Conservation (phyloP, 2,329 filamentous ascomycete species). For the Penicillium sp. region DNA sequence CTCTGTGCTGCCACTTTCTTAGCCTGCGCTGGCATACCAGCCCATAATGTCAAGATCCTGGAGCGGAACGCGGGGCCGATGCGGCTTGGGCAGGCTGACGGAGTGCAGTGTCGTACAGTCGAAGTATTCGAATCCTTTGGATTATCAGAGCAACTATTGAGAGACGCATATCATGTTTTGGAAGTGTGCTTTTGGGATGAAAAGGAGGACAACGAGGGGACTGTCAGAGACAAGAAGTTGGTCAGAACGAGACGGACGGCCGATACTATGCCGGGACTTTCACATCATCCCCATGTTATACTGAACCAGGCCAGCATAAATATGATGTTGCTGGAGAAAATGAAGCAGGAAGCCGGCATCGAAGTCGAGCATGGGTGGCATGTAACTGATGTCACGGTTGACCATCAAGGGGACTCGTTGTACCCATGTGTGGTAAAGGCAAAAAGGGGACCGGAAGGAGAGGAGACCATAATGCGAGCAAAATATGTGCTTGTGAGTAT, state of each 20-base stretch:
- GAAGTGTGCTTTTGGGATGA: slow-evolving; percentile 15
- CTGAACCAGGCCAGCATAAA: slow-evolving; percentile 56
- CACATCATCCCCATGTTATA: slow-evolving; percentile 55
- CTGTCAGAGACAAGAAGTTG: slow-evolving; percentile 20
- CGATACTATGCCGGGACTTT: slow-evolving; percentile 53
- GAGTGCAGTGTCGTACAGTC: slow-evolving; percentile 61
- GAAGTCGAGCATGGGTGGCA: slow-evolving; percentile 56
- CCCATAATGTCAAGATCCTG: slow-evolving; percentile 2
- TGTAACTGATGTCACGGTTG: slow-evolving; percentile 18
- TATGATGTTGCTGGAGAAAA: slow-evolving; percentile 50
- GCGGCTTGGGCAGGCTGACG: slow-evolving; percentile 43
- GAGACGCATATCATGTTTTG: slow-evolving; percentile 18
- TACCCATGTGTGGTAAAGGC: slow-evolving; percentile 46
- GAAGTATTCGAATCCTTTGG: slow-evolving; percentile 55
- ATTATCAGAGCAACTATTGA: slow-evolving; percentile 59
- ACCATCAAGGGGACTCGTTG: slow-evolving; percentile 31
- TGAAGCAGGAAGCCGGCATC: slow-evolving; percentile 41
- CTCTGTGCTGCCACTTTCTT: slow-evolving; percentile 46
- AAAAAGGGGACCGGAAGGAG: slow-evolving; percentile 38
- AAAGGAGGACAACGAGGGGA: slow-evolving; percentile 14
- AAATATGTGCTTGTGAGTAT: slow-evolving; percentile 51
- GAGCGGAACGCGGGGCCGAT: slow-evolving; percentile 53
- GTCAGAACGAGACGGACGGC: slow-evolving; percentile 48
- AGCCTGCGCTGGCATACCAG: slow-evolving; percentile 22
- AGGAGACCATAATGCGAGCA: slow-evolving; percentile 35